Percentiles rank a stretch among this genome's conserved stretches.
Evolutionary conservation across 441 rosid species (phyloP).

Genomic region (Populus tomentosa): DNA sequence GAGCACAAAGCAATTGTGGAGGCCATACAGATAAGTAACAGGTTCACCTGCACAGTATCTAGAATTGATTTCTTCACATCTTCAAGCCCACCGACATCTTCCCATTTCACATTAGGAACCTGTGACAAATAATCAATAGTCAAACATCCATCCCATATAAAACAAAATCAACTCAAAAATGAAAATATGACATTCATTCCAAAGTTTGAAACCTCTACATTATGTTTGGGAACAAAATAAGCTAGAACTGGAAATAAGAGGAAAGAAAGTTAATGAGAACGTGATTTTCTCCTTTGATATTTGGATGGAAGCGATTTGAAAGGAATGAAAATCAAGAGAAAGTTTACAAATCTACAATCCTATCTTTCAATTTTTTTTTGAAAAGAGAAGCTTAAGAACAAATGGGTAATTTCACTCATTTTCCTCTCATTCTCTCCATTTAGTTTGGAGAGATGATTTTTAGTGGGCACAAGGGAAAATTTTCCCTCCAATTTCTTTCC

Average conservation of each 20-base stretch:
- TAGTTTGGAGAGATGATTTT: too few species aligned
- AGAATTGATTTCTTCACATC: conserved; percentile 89
- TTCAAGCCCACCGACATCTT: conserved; percentile 98
- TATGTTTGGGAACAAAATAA: background rate
- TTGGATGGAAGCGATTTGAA: background rate
- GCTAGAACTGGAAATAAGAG: background rate
- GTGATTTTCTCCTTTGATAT: background rate
- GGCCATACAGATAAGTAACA: conserved; percentile 10
- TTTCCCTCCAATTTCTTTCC: background rate
- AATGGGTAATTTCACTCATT: too few species aligned
- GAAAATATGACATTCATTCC: conserved; percentile 1
- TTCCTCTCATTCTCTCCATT: too few species aligned
- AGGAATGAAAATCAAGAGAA: background rate
- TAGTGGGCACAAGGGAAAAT: too few species aligned
- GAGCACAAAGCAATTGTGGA: background rate
- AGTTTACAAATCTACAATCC: background rate
- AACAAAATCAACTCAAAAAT: too few species aligned
- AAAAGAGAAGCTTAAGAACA: background rate
- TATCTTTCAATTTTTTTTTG: background rate
- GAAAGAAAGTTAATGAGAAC: background rate
- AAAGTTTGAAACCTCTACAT: background rate
- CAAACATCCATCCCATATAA: background rate
- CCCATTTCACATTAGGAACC: conserved; percentile 99
- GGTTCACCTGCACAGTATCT: conserved; percentile 85
- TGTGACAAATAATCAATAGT: conserved; percentile 22